A percentile compares a stretch with the other conserved stretches of the same genome.
Evolutionary conservation across 371 early-diverging fungal genomes (phyloP).

Genomic region (Mortierella sp.): DNA sequence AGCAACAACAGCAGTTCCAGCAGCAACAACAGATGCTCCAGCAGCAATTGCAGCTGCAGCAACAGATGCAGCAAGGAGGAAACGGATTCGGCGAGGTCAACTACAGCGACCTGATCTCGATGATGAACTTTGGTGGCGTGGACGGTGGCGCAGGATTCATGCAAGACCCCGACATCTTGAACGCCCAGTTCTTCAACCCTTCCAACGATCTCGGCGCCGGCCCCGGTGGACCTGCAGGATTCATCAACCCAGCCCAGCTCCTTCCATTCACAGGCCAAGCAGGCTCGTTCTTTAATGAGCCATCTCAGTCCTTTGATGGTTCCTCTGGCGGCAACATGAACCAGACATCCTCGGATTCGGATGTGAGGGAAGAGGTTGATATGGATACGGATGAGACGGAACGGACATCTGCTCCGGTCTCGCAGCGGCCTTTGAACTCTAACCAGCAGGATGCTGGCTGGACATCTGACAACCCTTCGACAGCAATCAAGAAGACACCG

Average conservation of each 20-base stretch:
- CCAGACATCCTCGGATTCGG: slow-evolving; percentile 21
- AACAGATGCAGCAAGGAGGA: slow-evolving; percentile 41
- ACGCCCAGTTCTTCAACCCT: slow-evolving; percentile 37
- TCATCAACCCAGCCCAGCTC: slow-evolving; percentile 60
- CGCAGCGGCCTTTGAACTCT: slow-evolving; percentile 17
- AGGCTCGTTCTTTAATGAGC: slow-evolving; percentile 46
- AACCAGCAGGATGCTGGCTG: slow-evolving; percentile 31
- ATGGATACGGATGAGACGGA: slow-evolving; percentile 56
- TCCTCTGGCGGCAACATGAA: slow-evolving; percentile 20
- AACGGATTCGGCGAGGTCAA: slow-evolving; percentile 45
- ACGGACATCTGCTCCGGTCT: slow-evolving; percentile 6
- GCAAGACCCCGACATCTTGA: slow-evolving; percentile 42
- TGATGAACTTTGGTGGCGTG: slow-evolving; percentile 42
- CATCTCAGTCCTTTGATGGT: slow-evolving; percentile 29
- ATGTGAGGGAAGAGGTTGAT: slow-evolving; percentile 36
- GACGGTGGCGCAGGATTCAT: slow-evolving; percentile 42
- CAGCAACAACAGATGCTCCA: slow-evolving; percentile 38
- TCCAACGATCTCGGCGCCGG: slow-evolving; percentile 21
- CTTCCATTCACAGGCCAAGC: slow-evolving; percentile 53
- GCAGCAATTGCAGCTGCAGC: slow-evolving; percentile 35
- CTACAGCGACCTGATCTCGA: slow-evolving; percentile 41
- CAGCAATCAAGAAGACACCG: slow-evolving; percentile 41
- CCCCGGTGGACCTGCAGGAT: slow-evolving; percentile 31
- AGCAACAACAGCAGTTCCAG: slow-evolving; percentile 36
- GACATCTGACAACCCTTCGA: slow-evolving; percentile 23